These are phyloP conservation scores for Rhinocladiella similis DNA, from an alignment of 2,329 filamentous ascomycete genomes.

Conservation along the genomic window DNA sequence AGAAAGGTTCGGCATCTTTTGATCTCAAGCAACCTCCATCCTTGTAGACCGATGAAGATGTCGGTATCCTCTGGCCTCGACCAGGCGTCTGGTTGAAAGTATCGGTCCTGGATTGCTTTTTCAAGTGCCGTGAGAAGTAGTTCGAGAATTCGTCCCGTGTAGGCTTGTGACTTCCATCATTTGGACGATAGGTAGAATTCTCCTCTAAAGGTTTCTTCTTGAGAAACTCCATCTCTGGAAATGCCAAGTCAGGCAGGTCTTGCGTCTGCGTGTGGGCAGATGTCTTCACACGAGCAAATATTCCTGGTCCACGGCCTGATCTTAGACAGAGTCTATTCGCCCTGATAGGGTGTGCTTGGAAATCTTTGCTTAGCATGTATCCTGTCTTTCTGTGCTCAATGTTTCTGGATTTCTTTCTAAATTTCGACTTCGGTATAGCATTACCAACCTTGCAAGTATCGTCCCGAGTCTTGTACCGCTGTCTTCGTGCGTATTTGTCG, in stretches of 20 bases:
- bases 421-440: background rate
- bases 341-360: conserved; percentile 28
- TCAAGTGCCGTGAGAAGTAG: conserved; percentile 20
- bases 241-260: conserved; percentile 29
- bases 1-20: background rate
- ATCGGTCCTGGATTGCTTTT: too few species aligned
- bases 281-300: conserved; percentile 25
- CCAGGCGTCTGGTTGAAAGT: too few species aligned
- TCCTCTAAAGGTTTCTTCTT: conserved; percentile 11
- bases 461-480: conserved; percentile 23
- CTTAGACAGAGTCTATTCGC: conserved; percentile 25
- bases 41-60: background rate
- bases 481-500: conserved; percentile 25
- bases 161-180: background rate
- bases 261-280: conserved; percentile 12
- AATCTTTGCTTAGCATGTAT: conserved; percentile 17
- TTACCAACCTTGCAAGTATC: conserved; percentile 28
- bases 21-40: background rate
- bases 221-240: conserved; percentile 29
- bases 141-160: conserved; percentile 10
- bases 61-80: background rate
- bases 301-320: conserved; percentile 16
- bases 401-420: conserved; percentile 4
- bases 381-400: conserved; percentile 11
- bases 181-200: background rate